Base-by-base conservation (phyloP, 2,329 filamentous ascomycete genomes). In the Clathrospora elynae region DNA sequence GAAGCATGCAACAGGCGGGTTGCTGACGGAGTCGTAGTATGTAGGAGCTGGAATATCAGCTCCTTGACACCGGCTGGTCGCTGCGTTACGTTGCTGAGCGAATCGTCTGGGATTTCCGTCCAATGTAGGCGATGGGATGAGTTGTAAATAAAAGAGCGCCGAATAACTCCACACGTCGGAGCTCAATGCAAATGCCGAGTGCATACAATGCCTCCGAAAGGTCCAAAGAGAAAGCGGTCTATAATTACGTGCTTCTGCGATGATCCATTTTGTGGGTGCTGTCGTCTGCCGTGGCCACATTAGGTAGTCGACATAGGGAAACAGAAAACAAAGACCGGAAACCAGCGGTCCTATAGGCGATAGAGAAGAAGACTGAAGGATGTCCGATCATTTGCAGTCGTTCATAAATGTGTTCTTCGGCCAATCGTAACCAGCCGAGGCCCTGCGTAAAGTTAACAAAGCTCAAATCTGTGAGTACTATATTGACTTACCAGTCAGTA, bases 401-500 rank as follows among this genome's bases (percentile, higher is more conserved):
- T 85, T 59, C 66, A 86, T 78, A 46, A 83, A 75, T 1, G 75
- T 75, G 56, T 87, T 87, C 62, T 76, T 76, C 2, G 84, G 84
- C 80, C 81, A 84, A 2, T 68, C 55, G 51, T 80, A 85, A 8
- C 73, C 73, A 20, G 82, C 79, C 49, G 71, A 59, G 41, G 62
- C 48, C 74, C 75, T 77, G 40, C 13, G 18, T 13, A 5, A 10
- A 19, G 46, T 61, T 46, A 64, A 46, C 26, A 13, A 24, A 16
- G 12, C 19, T 11, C 17, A n/a, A 10, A 5, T 10, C 7, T 14
- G 13, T 29, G 13, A n/a, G 8, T 8, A 10, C 18, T 35, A 10
- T 13, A 4, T 10, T 2, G 5, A 65, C 75, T 59, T 76, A 83
- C 83, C 84, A 87, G 39, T 70, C 68, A 6, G 85, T 88, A 46